phyloP scores from a whole-genome alignment of 805 yeast species.

The Hanseniaspora jakobsenii region DNA sequence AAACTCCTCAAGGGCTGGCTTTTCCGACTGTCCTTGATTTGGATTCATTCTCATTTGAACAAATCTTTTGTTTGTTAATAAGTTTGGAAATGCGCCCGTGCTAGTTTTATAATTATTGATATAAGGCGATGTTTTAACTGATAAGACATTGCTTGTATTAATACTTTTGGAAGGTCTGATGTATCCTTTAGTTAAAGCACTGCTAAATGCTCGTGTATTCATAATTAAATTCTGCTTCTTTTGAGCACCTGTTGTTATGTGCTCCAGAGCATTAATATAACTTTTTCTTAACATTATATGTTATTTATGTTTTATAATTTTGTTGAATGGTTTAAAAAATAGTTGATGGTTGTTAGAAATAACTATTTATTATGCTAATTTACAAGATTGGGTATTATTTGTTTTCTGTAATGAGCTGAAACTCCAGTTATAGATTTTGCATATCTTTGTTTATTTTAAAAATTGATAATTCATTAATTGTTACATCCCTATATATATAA shows the following conservation, averaged over 20 bases:
- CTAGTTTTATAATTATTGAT: background rate
- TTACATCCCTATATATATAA: too few relatives aligned
- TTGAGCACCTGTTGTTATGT: background rate
- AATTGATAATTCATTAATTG: too few relatives aligned
- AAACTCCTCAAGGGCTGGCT: constrained; percentile 70
- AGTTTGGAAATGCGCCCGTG: background rate
- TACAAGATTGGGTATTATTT: too few relatives aligned
- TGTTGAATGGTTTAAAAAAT: too few relatives aligned
- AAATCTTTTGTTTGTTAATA: constrained; percentile 5
- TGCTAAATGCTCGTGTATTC: background rate
- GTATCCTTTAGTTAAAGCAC: background rate
- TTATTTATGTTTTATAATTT: too few relatives aligned
- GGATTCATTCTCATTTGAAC: constrained; percentile 32
- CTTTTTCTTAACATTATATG: constrained; percentile 1
- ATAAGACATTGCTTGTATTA: background rate
- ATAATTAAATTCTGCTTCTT: background rate
- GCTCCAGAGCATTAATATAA: background rate
- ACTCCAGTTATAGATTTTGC: too few relatives aligned
- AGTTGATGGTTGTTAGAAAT: background rate
- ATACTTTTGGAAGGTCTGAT: background rate
- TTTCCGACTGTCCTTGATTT: constrained; percentile 39
- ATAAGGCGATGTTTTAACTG: background rate
- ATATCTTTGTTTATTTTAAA: too few relatives aligned
- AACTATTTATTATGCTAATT: too few relatives aligned
- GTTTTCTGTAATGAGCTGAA: too few relatives aligned